Evolutionary conservation across 2,329 filamentous ascomycete species (phyloP), one percentile per base, ranked within the genome.

Genomic region (Diaporthe aspalathi): DNA sequence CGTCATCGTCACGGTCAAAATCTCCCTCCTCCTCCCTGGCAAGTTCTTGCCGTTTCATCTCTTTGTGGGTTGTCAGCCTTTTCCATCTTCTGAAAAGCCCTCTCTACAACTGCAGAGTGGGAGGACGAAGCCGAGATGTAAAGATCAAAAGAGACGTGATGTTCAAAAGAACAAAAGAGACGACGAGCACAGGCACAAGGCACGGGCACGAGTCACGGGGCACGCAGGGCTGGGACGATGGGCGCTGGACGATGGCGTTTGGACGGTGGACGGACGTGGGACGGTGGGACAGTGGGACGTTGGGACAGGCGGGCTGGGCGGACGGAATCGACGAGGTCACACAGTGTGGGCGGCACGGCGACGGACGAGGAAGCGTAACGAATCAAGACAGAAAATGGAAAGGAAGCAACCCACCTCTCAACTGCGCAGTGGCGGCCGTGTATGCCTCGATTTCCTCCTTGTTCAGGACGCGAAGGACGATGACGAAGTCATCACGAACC

Each of bases 361-460:
- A 74, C 57, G 68, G 69, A 56, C 65, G 62, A 69, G 65, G 72
- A 68, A 62, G 53, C 63, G 35, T 52, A 68, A 68, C 43, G 53
- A 53, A 14, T 43, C 43, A 68, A 45, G 49, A 52, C 45, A 53
- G 49, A 72, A 70, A 72, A 70, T 70, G 70, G 65, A 74, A 70
- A 68, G 67, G 29, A 52, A 63, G 68, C 70, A 74, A 80, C 87
- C 78, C 84, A 94, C 92, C 93, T 89, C 94, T 89, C 73, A 98
- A 89, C 78, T 94, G 90, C 74, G 91, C 90, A 12, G 95, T 98
- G 62, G 92, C 92, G 74, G 91, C 88, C 16, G 94, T 94, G 78
- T 97, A 94, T 43, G 90, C 91, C 81, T 97, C 92, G 70, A 98
- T 97, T 78, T 98, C 94, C 75, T 97, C 93, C 81, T 93, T 93